phyloP scores from a whole-genome alignment of 2,329 filamentous ascomycete species.

The Fusarium incarnatum region DNA sequence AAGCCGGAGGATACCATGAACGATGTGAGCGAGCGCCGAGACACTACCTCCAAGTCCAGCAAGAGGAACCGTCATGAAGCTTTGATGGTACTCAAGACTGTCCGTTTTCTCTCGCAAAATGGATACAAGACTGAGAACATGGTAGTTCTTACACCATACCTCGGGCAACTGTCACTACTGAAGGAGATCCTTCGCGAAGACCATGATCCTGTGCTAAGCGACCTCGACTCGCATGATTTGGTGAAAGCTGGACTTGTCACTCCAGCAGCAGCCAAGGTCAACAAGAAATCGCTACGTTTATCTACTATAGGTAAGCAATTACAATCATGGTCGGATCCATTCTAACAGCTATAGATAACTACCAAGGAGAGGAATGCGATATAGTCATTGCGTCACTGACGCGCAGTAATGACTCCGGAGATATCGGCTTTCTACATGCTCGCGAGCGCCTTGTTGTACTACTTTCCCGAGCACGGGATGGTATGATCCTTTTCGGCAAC shows the following conservation, averaged over 20 bases:
- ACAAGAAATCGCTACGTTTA: slow-evolving; percentile 66
- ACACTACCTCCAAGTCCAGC: slow-evolving; percentile 61
- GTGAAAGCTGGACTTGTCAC: slow-evolving; percentile 69
- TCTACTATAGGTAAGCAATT: slow-evolving; percentile 73
- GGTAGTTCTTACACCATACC: slow-evolving; percentile 77
- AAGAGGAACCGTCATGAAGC: slow-evolving; percentile 74
- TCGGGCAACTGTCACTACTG: slow-evolving; percentile 74
- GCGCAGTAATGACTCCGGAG: slow-evolving; percentile 69
- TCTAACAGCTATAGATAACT: slow-evolving; percentile 69
- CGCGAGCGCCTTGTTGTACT: slow-evolving; percentile 77
- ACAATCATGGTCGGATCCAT: accelerated
- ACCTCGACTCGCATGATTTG: slow-evolving; percentile 74
- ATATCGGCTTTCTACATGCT: slow-evolving; percentile 77
- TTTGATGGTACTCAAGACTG: slow-evolving; percentile 71
- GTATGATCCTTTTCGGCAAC: slow-evolving; percentile 77
- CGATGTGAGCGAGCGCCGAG: slow-evolving; percentile 60
- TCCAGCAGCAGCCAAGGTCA: slow-evolving; percentile 60
- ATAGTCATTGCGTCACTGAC: slow-evolving; percentile 77
- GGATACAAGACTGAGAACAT: slow-evolving; percentile 74
- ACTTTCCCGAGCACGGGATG: slow-evolving; percentile 73
- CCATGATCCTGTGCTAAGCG: slow-evolving; percentile 74
- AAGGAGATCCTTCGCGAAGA: slow-evolving; percentile 63
- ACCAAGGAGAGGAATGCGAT: slow-evolving; percentile 81
- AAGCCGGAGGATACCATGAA: slow-evolving; percentile 62
- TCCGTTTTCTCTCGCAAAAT: slow-evolving; percentile 77